phyloP scores from a whole-genome alignment of 2,329 filamentous ascomycete genomes.

The Colletotrichum abscissum region DNA sequence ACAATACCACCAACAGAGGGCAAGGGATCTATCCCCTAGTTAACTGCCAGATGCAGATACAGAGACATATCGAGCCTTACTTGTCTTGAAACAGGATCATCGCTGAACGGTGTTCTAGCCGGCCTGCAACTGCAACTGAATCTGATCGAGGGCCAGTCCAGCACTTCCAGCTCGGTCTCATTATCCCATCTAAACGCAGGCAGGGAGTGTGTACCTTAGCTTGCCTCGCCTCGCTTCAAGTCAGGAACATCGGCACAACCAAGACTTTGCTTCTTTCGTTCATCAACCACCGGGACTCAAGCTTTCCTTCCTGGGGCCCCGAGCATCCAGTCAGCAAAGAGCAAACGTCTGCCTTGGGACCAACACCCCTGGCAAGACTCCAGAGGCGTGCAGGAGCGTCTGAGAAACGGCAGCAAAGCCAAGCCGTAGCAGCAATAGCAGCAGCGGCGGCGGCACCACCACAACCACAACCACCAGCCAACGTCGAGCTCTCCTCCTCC shows the following conservation, averaged over 20 bases:
- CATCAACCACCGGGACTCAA: slow-evolving; percentile 8
- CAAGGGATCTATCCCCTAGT: not conserved
- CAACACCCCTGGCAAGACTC: slow-evolving; percentile 25
- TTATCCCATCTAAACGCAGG: not conserved
- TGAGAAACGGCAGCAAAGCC: not conserved
- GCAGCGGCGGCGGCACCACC: not conserved
- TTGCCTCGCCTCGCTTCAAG: not conserved
- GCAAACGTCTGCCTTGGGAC: not conserved
- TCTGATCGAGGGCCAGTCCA: not conserved
- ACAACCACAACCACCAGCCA: not conserved
- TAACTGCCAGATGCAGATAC: not conserved
- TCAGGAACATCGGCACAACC: slow-evolving; percentile 19
- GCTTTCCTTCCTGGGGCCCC: slow-evolving; percentile 25
- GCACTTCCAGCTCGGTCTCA: not conserved
- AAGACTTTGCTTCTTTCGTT: not conserved
- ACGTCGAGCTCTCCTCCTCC: not conserved
- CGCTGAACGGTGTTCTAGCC: slow-evolving; percentile 18
- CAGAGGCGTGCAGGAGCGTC: slow-evolving; percentile 11
- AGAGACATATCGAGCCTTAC: not conserved
- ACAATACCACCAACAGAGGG: not conserved
- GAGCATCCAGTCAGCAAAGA: slow-evolving; percentile 4
- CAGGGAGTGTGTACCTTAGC: not conserved
- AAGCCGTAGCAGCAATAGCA: not conserved
- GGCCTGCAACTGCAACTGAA: slow-evolving; percentile 1
- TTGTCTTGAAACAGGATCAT: slow-evolving; percentile 7